Percentiles rank a stretch among this genome's conserved stretches.
Evolutionary conservation across 441 rosid species (phyloP).

Genomic region (Macaranga tanarius): DNA sequence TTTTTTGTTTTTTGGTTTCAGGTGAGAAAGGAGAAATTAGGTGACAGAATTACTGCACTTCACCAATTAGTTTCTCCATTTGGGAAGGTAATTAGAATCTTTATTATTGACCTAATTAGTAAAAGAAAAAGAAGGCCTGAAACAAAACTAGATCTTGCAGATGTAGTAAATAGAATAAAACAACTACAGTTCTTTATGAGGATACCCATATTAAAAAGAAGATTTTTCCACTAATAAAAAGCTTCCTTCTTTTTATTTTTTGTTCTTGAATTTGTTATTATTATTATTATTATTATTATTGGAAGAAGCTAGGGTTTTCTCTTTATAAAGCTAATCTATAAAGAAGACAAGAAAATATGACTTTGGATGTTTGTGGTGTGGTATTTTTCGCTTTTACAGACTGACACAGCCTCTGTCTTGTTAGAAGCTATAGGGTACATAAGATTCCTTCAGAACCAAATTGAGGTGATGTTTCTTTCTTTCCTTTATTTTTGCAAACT

Average conservation of each 20-base stretch:
- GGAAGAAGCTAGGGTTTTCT: constrained; percentile 3
- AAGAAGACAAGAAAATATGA: constrained; percentile 38
- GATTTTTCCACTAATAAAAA: constrained; percentile 19
- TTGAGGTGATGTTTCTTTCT: constrained; percentile 74
- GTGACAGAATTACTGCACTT: constrained; percentile 89
- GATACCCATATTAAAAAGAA: constrained; percentile 13
- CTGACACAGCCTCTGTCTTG: constrained; percentile 99
- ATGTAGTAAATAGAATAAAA: constrained; percentile 5
- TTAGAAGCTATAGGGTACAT: constrained; percentile 97
- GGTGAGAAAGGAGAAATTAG: constrained; percentile 97
- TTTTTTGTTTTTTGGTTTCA: constrained; percentile 22
- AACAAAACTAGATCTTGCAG: constrained; percentile 2
- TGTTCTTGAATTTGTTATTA: background rate
- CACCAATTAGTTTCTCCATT: constrained; percentile 99
- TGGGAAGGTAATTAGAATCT: constrained; percentile 67
- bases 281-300: background rate
- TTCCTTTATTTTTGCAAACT: constrained; percentile 31
- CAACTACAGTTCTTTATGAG: background rate
- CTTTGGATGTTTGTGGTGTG: constrained; percentile 57
- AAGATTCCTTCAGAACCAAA: constrained; percentile 98
- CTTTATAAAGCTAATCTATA: background rate
- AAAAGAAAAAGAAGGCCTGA: background rate
- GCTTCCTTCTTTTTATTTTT: background rate
- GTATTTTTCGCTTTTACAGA: constrained; percentile 62
- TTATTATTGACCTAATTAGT: background rate